These are phyloP conservation scores for Dentipellis sp. DNA, from an alignment of 768 basidiomycete genomes.

Conservation along the genomic window DNA sequence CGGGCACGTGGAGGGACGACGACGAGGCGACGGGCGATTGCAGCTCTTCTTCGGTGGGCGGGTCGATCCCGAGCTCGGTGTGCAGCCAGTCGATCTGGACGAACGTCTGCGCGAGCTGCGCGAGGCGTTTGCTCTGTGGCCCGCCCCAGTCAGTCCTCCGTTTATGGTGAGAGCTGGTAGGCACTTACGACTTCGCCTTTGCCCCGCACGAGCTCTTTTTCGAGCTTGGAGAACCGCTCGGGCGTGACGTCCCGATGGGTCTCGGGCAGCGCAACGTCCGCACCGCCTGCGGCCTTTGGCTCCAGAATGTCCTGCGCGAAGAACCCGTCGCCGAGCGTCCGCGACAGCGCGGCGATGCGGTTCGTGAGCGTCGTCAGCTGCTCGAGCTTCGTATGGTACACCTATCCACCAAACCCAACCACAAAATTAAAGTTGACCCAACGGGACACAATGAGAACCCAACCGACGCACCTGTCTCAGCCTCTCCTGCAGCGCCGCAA, in stretches of 20 bases:
- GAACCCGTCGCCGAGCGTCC: conserved; percentile 53
- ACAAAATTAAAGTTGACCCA: too few relatives aligned
- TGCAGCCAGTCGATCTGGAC: conserved; percentile 78
- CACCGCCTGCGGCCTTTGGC: conserved; percentile 28
- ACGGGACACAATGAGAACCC: background rate
- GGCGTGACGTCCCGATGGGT: conserved; percentile 66
- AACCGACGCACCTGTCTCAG: conserved; percentile 53
- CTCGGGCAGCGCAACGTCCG: conserved; percentile 6
- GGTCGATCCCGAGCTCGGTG: conserved; percentile 67
- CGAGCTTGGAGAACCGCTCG: conserved; percentile 70
- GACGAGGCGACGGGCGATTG: conserved; percentile 22
- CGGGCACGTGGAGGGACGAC: conserved; percentile 20
- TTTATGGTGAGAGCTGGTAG: background rate
- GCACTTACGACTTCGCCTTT: conserved; percentile 76
- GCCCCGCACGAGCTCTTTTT: conserved; percentile 77
- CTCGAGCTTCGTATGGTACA: conserved; percentile 72
- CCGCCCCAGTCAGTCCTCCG: background rate
- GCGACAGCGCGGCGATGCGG: conserved; percentile 49
- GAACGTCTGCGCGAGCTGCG: conserved; percentile 52
- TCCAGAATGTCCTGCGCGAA: conserved; percentile 48
- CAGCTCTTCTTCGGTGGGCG: conserved; percentile 46
- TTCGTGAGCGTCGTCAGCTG: conserved; percentile 63
- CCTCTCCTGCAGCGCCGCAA: conserved; percentile 68
- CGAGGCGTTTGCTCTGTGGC: conserved; percentile 54
- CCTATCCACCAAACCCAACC: too few relatives aligned